These are phyloP conservation scores for Biscogniauxia mediterranea DNA, from an alignment of 2,329 filamentous ascomycete genomes.

Conservation along the genomic window DNA sequence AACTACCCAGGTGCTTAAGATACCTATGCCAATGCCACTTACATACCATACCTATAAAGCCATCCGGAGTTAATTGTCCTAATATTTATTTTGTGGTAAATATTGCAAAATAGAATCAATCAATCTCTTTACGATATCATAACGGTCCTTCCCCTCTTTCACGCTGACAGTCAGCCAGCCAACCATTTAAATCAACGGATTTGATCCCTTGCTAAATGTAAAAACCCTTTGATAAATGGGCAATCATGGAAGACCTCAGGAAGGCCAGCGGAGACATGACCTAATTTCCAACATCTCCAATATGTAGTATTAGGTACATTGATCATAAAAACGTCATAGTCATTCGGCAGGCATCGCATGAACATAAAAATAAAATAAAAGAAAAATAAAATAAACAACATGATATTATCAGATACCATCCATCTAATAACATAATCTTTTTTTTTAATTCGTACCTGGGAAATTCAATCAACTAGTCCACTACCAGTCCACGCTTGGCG, in stretches of 20 bases:
- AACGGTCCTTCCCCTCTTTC: too few relatives aligned
- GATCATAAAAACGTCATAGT: background rate
- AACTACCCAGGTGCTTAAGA: too few relatives aligned
- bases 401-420: background rate
- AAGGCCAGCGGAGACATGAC: background rate
- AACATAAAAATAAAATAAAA: background rate
- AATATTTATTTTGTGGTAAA: too few relatives aligned
- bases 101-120: too few relatives aligned
- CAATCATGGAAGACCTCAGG: background rate
- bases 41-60: too few relatives aligned
- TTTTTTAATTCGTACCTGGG: conserved; percentile 6
- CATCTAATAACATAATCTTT: background rate
- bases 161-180: too few relatives aligned
- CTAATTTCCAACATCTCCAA: background rate
- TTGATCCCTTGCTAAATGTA: too few relatives aligned
- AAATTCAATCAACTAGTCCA: background rate
- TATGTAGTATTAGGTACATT: background rate
- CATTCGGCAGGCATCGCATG: background rate
- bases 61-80: too few relatives aligned
- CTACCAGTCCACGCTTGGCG: conserved; percentile 52
- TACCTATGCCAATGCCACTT: too few relatives aligned
- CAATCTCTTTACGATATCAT: too few relatives aligned
- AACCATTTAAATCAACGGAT: too few relatives aligned
- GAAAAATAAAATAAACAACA: background rate
- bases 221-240: too few relatives aligned